Base-by-base conservation (phyloP, 768 basidiomycete genomes). In the Suillus variegatus region DNA sequence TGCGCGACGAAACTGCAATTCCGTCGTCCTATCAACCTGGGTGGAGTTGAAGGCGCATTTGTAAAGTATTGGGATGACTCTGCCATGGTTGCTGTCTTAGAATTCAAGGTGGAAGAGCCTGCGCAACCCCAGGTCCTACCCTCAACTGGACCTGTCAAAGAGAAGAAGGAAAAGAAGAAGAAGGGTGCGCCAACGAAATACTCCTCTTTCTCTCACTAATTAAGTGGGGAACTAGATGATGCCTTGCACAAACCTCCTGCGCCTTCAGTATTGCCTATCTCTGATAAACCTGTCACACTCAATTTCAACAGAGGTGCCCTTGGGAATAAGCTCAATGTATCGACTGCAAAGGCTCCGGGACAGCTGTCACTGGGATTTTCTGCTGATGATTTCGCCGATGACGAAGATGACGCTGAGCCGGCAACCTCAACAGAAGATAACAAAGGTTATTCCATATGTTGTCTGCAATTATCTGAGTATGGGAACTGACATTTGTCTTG, bases 41-140 rank as follows among this genome's bases (percentile, higher is more conserved):
- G 93, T 35, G 91, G 92, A 16, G 82, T 82, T 32, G 91, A 93
- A 69, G 87, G 85, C 49, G 79, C 83, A 8, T 93, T 89, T 86
- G 89, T 93, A 28, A 82, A 88, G 64, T 99, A 99, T 76, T 97
- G 97, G 95, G 96, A 98, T 70, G 94, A 96, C 71, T 85, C 81
- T 41, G 91, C 93, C 1, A 91, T 87, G 1, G 84, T 88, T 32
- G 88, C 90, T 41, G 84, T 91, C 14, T 79, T 93, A 55, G 90
- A 92, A 70, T 94, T 94, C 72, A 86, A 92, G 72, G 91, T 93
- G 6, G 90, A 91, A 64, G 83, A 87, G 70, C 80, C 86, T 18
- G 71, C 72, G 0, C 82, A 83, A 32, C 74, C 80, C 13, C 62
- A 72, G 28, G 64, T 75, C 6, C 73, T 77, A 12, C 70, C 79